phyloP scores from a whole-genome alignment of 2,329 filamentous ascomycete species.

The Colletotrichum navitas region DNA sequence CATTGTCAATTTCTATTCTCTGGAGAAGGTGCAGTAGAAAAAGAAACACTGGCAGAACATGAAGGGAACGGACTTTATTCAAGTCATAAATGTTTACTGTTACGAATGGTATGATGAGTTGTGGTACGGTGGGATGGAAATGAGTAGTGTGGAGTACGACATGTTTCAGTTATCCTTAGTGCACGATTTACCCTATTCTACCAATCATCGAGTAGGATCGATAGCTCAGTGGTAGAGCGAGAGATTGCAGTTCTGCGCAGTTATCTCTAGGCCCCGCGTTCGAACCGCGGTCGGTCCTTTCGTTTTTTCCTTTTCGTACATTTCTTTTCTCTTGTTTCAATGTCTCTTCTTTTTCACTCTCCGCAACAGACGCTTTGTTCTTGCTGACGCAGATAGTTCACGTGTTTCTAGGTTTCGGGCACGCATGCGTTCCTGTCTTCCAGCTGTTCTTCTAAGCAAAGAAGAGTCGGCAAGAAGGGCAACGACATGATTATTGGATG shows the following conservation, averaged over 20 bases:
- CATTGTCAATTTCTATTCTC: background rate
- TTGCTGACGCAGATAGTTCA: background rate
- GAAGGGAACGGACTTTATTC: background rate
- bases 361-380: too few relatives aligned
- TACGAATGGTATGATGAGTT: background rate
- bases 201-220: slow-evolving; percentile 29
- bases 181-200: fast-evolving
- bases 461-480: background rate
- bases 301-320: background rate
- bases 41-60: too few relatives aligned
- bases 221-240: slow-evolving; percentile 41
- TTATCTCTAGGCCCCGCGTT: slow-evolving; percentile 39
- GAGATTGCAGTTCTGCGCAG: slow-evolving; percentile 33
- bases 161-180: background rate
- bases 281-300: slow-evolving; percentile 37
- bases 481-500: background rate
- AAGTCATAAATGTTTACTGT: background rate
- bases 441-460: background rate
- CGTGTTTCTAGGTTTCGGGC: background rate
- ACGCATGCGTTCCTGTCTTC: background rate
- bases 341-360: background rate
- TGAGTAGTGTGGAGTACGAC: background rate
- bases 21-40: too few relatives aligned
- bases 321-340: too few relatives aligned
- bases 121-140: background rate